phyloP scores from a whole-genome alignment of 2,329 filamentous ascomycete genomes.

The Aspergillus alliaceus region DNA sequence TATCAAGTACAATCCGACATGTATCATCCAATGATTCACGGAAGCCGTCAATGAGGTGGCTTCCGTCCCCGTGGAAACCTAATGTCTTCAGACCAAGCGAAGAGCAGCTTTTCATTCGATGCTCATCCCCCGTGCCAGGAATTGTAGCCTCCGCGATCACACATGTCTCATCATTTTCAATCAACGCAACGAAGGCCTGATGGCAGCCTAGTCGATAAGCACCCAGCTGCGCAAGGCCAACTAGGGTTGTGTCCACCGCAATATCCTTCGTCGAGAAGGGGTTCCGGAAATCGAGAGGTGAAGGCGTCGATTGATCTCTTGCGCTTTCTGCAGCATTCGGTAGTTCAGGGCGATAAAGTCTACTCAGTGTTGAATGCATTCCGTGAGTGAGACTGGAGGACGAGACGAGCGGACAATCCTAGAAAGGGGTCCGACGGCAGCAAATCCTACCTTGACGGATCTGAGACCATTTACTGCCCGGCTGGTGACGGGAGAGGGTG shows the following conservation, averaged over 20 bases:
- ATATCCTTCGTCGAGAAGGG: neutral
- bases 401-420: neutral
- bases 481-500: neutral
- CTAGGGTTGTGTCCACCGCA: slow-evolving; percentile 36
- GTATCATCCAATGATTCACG: slow-evolving; percentile 9
- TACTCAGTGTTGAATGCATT: neutral
- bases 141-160: slow-evolving; percentile 53
- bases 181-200: slow-evolving; percentile 50
- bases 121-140: slow-evolving; percentile 27
- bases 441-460: slow-evolving; percentile 14
- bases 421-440: neutral
- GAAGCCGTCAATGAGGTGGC: neutral
- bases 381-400: neutral
- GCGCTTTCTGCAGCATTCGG: neutral
- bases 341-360: slow-evolving; percentile 4
- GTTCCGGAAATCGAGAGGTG: neutral
- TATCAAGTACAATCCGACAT: slow-evolving; percentile 37
- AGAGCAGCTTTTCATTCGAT: slow-evolving; percentile 18
- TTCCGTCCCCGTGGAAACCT: slow-evolving; percentile 4
- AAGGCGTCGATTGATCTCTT: neutral
- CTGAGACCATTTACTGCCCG: slow-evolving; percentile 10
- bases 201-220: slow-evolving; percentile 43
- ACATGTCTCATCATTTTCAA: slow-evolving; percentile 48
- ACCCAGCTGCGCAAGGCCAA: slow-evolving; percentile 52
- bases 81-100: slow-evolving; percentile 21